Percentiles rank a stretch among this genome's conserved stretches.
Conservation (phyloP, 2,329 filamentous ascomycete genomes). For the Aspergillus piperis region DNA sequence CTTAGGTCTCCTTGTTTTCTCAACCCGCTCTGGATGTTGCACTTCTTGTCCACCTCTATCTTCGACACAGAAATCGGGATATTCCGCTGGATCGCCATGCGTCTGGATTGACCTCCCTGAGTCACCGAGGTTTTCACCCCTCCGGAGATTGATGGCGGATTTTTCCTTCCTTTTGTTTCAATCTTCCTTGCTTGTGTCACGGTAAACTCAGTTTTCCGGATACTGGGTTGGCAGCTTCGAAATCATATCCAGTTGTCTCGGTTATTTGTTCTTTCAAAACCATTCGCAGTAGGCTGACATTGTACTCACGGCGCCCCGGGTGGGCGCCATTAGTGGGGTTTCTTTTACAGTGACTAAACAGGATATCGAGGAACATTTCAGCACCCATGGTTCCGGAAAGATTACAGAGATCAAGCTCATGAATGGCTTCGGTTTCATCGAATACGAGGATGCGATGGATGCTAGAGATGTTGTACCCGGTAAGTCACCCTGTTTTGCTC, state of each 20-base stretch:
- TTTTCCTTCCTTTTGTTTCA: constrained; percentile 8
- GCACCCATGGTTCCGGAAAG: constrained; percentile 91
- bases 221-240: constrained; percentile 22
- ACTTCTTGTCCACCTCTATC: constrained; percentile 11
- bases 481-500: constrained; percentile 53
- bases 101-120: constrained; percentile 15
- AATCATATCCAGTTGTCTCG: constrained; percentile 21
- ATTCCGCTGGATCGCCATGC: constrained; percentile 18
- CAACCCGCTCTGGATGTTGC: constrained; percentile 24
- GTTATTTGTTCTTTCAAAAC: constrained; percentile 20
- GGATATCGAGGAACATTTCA: constrained; percentile 95
- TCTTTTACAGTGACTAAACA: constrained; percentile 80
- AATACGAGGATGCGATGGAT: constrained; percentile 98
- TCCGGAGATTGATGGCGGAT: constrained; percentile 8
- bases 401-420: constrained; percentile 99
- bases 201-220: neutral
- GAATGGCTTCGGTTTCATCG: constrained; percentile 99
- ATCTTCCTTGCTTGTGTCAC: constrained; percentile 1
- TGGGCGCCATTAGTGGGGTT: constrained; percentile 29
- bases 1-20: constrained; percentile 21
- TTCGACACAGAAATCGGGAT: constrained; percentile 15
- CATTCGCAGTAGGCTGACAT: constrained; percentile 35
- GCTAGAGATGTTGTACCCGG: constrained; percentile 97
- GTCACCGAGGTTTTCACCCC: constrained; percentile 8
- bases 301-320: constrained; percentile 27